Percentiles rank a stretch among this genome's conserved stretches.
These are phyloP conservation scores for Linnemannia zychae DNA, from an alignment of 192 early-diverging fungal genomes.

Conservation along the genomic window DNA sequence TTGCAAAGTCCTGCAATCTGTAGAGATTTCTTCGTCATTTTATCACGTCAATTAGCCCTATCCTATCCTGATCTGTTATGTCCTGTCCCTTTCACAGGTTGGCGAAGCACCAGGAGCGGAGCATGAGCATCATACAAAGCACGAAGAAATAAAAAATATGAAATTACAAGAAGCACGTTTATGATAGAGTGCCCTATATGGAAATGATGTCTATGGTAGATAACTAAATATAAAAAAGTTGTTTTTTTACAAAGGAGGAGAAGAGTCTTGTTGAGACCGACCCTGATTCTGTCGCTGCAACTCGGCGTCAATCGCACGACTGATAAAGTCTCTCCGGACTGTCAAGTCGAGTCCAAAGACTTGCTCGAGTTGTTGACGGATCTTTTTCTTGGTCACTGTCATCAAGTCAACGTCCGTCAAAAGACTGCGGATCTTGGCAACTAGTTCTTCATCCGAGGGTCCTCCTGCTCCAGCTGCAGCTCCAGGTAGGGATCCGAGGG, in stretches of 20 bases:
- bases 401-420: constrained; percentile 78
- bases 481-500: constrained; percentile 6
- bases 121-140: too few species aligned
- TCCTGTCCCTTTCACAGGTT: too few species aligned
- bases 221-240: background rate
- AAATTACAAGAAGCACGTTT: too few species aligned
- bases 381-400: constrained; percentile 85
- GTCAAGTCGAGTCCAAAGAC: constrained; percentile 80
- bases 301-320: constrained; percentile 71
- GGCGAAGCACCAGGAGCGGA: too few species aligned
- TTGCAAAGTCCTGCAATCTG: too few species aligned
- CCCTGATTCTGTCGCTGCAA: constrained; percentile 37
- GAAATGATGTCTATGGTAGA: too few species aligned
- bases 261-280: background rate
- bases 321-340: constrained; percentile 78
- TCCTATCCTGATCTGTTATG: too few species aligned
- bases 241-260: background rate
- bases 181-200: too few species aligned
- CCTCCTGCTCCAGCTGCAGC: constrained; percentile 54
- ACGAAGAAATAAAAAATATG: too few species aligned
- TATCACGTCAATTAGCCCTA: too few species aligned
- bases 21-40: too few species aligned
- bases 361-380: constrained; percentile 75
- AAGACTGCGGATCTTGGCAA: constrained; percentile 78
- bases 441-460: constrained; percentile 84